phyloP scores from a whole-genome alignment of 2,329 filamentous ascomycete species.

The Trichoderma lentiforme region DNA sequence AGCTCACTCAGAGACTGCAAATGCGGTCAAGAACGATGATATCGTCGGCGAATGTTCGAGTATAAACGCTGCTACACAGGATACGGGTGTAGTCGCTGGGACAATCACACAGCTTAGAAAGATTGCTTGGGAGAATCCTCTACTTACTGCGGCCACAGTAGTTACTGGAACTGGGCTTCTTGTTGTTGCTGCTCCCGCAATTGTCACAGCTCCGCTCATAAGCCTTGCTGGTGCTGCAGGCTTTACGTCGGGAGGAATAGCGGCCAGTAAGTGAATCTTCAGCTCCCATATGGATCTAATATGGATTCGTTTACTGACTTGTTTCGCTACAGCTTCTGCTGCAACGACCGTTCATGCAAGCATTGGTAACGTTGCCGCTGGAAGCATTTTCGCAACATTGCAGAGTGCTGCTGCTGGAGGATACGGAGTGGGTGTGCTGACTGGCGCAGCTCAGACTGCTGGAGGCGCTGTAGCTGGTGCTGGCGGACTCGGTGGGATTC shows the following conservation, averaged over 20 bases:
- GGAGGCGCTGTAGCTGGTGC: conserved; percentile 9
- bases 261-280: conserved; percentile 17
- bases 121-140: neutral
- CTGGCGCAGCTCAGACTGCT: conserved; percentile 21
- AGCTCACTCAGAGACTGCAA: neutral
- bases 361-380: conserved; percentile 29
- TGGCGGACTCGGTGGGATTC: neutral
- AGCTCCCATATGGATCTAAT: neutral
- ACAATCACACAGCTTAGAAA: neutral
- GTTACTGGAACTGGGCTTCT: neutral
- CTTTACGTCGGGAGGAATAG: conserved; percentile 23
- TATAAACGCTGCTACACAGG: neutral
- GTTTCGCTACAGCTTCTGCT: conserved; percentile 21
- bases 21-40: neutral
- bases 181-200: neutral
- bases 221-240: conserved; percentile 22
- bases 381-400: conserved; percentile 28
- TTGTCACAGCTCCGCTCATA: conserved; percentile 20
- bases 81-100: neutral
- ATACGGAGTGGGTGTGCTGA: conserved; percentile 24
- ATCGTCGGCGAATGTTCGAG: neutral
- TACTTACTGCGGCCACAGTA: neutral
- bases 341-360: conserved; percentile 27
- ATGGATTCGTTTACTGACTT: neutral
- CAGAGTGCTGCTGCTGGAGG: conserved; percentile 34